These are phyloP conservation scores for Globisporangium lucens DNA, from an alignment of 352 stramenopile species.

Conservation along the genomic window DNA sequence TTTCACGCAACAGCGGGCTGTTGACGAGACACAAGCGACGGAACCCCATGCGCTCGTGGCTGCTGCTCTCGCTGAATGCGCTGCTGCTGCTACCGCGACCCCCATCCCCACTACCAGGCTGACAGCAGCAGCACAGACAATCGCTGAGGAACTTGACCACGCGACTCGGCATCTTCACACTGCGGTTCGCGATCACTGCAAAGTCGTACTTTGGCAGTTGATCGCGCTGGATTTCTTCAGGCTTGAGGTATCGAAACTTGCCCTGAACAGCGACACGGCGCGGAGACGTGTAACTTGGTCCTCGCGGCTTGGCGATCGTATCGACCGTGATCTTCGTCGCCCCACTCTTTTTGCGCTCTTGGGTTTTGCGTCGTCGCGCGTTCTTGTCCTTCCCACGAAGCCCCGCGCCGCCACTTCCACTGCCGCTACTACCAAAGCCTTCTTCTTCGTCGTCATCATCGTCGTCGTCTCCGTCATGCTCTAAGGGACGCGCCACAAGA, in stretches of 20 bases:
- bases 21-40: slow-evolving; percentile 57
- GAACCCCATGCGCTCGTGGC: slow-evolving; percentile 55
- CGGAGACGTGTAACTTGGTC: slow-evolving; percentile 28
- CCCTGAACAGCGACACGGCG: slow-evolving; percentile 24
- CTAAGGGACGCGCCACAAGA: slow-evolving; percentile 48
- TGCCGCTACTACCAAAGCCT: slow-evolving; percentile 20
- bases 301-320: not conserved
- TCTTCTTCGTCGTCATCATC: slow-evolving; percentile 30
- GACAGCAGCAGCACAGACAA: slow-evolving; percentile 40
- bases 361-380: slow-evolving; percentile 15
- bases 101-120: slow-evolving; percentile 11
- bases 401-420: slow-evolving; percentile 2
- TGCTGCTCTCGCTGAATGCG: slow-evolving; percentile 33
- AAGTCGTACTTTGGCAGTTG: slow-evolving; percentile 70
- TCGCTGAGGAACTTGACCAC: slow-evolving; percentile 24
- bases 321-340: slow-evolving; percentile 12
- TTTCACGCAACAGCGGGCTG: slow-evolving; percentile 47
- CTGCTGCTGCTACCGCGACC: slow-evolving; percentile 10
- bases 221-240: slow-evolving; percentile 68
- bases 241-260: slow-evolving; percentile 80
- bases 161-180: slow-evolving; percentile 39
- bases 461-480: slow-evolving; percentile 22
- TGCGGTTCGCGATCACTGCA: slow-evolving; percentile 75
- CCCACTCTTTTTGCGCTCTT: slow-evolving; percentile 18
- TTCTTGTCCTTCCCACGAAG: not conserved